Evolutionary conservation across 306 rosid species (phyloP).

Genomic region (Cucumis melo): DNA sequence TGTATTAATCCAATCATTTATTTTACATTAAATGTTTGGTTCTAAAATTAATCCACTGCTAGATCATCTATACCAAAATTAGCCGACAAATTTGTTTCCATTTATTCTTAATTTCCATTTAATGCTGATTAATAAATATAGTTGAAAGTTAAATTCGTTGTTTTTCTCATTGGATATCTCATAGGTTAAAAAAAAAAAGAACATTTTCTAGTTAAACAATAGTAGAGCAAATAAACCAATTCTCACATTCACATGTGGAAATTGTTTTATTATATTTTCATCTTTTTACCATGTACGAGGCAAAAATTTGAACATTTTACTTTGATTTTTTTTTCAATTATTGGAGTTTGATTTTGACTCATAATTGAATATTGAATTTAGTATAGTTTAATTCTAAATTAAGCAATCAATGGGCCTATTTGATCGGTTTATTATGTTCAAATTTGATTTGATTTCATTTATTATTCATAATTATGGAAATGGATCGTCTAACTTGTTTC

Average conservation of each 20-base stretch:
- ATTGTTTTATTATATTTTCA: no score
- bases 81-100: not conserved
- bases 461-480: not conserved
- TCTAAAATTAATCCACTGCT: not conserved
- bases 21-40: not conserved
- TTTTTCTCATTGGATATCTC: not conserved
- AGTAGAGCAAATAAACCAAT: no score
- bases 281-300: no score
- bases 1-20: not conserved
- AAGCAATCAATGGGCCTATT: not conserved
- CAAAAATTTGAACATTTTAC: no score
- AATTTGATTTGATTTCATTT: not conserved
- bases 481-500: no score
- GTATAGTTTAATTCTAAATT: not conserved
- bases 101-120: not conserved
- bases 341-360: not conserved
- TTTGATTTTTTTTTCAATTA: not conserved
- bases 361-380: not conserved
- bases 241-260: no score
- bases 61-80: not conserved
- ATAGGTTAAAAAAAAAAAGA: not conserved
- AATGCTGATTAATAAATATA: not conserved
- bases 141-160: not conserved
- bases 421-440: not conserved
- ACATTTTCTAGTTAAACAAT: no score